Evolutionary conservation across 116 monocot genomes (phyloP).

Genomic region (Iris pallida): DNA sequence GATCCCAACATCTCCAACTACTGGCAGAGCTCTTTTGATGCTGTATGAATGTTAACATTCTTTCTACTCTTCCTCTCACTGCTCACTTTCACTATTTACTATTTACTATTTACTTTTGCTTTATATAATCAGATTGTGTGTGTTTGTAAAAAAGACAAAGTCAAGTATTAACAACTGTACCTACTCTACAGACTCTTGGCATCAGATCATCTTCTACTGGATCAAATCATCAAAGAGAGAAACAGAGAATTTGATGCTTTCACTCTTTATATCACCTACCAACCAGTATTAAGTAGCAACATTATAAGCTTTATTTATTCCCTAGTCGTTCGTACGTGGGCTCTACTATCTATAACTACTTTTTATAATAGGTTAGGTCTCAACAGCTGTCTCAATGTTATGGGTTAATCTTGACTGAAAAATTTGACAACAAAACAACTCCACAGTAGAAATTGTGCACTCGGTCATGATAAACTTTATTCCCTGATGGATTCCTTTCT

Average conservation of each 20-base stretch:
- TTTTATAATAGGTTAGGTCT: too few species aligned
- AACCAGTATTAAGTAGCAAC: neutral
- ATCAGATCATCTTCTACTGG: too few species aligned
- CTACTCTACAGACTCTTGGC: constrained; percentile 14
- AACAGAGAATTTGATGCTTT: constrained; percentile 28
- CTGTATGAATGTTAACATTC: constrained; percentile 69
- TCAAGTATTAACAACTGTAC: neutral
- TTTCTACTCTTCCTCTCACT: neutral
- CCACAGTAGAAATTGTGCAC: too few species aligned
- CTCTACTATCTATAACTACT: too few species aligned
- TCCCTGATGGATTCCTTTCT: neutral
- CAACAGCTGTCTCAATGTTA: too few species aligned
- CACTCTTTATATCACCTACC: neutral
- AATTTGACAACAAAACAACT: too few species aligned
- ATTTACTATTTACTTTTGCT: neutral
- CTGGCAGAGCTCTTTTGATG: constrained; percentile 99
- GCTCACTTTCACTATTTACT: neutral
- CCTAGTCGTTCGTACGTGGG: too few species aligned
- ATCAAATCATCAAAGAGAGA: too few species aligned
- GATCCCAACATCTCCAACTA: constrained; percentile 98
- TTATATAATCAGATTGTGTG: neutral
- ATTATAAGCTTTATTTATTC: constrained; percentile 4
- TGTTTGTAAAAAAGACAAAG: too few species aligned
- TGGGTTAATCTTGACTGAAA: too few species aligned
- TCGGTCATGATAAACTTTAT: too few species aligned